Evolutionary conservation across 148 eudicot species (phyloP).

Genomic region (Rhododendron ferrugineum): DNA sequence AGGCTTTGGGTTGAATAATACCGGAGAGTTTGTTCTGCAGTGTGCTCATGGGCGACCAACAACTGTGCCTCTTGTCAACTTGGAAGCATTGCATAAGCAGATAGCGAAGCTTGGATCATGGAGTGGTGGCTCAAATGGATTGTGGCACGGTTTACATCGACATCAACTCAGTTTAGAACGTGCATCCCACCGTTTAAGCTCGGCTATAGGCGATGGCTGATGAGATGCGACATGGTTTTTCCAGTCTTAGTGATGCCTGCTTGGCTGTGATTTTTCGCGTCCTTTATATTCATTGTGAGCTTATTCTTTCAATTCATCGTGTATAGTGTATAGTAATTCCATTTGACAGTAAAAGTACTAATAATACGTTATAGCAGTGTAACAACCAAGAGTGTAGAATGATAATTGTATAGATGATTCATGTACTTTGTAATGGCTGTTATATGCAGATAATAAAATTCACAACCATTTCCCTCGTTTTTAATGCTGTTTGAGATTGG

Average conservation of each 20-base stretch:
- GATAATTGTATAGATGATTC: not conserved
- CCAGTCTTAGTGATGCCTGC: not conserved
- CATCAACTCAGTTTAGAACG: conserved; percentile 1
- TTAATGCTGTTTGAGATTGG: not conserved
- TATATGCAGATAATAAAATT: not conserved
- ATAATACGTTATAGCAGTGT: not conserved
- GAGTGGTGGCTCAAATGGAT: conserved; percentile 19
- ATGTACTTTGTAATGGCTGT: not conserved
- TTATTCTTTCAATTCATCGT: not conserved
- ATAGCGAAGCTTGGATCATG: conserved; percentile 42
- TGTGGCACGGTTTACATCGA: conserved; percentile 54
- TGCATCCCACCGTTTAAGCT: not conserved
- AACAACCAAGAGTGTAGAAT: not conserved
- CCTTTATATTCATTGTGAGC: not conserved
- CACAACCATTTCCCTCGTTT: not conserved
- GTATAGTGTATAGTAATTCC: not conserved
- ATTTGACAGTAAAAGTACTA: not conserved
- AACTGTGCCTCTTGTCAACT: conserved; percentile 43
- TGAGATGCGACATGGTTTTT: not conserved
- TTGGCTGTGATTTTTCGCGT: not conserved
- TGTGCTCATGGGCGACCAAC: conserved; percentile 99
- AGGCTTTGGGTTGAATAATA: not conserved
- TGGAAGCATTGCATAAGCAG: conserved; percentile 56
- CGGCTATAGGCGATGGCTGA: not conserved
- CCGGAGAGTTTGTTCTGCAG: conserved; percentile 27